These are phyloP conservation scores for Leccinum variicolor DNA, from an alignment of 768 basidiomycete genomes.

Conservation along the genomic window DNA sequence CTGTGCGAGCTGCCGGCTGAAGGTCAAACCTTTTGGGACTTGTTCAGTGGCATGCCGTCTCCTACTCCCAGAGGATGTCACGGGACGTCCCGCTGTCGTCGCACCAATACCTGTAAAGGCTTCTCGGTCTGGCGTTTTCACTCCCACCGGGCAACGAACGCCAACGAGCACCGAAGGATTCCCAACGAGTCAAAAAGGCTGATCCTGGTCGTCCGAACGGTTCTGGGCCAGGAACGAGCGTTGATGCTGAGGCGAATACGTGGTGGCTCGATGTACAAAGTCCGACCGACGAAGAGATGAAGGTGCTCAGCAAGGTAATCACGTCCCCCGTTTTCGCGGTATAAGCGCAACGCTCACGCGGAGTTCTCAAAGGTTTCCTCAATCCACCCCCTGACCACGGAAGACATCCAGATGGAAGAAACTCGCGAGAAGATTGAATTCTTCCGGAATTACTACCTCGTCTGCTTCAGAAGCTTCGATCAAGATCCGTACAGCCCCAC, in stretches of 20 bases:
- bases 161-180: conserved; percentile 5
- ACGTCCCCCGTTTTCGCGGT: not conserved
- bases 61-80: conserved; percentile 7
- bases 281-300: conserved; percentile 99
- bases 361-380: conserved; percentile 70
- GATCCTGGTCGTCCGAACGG: conserved; percentile 21
- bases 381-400: conserved; percentile 97
- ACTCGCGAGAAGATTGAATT: conserved; percentile 99
- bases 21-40: conserved; percentile 87
- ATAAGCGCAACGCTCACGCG: not conserved
- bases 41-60: conserved; percentile 61
- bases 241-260: conserved; percentile 68
- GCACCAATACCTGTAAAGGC: conserved; percentile 8
- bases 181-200: not conserved
- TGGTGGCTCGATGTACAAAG: conserved; percentile 97
- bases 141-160: conserved; percentile 7
- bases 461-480: conserved; percentile 98
- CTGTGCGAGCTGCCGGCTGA: conserved; percentile 92
- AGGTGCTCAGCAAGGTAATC: conserved; percentile 84
- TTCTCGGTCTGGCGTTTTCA: conserved; percentile 1
- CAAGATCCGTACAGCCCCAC: conserved; percentile 98
- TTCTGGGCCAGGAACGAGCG: conserved; percentile 17
- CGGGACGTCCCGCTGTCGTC: not conserved
- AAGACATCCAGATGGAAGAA: conserved; percentile 99
- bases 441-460: conserved; percentile 97